Evolutionary conservation across 805 yeast species (phyloP).

Genomic region (Starmera dryadoides): DNA sequence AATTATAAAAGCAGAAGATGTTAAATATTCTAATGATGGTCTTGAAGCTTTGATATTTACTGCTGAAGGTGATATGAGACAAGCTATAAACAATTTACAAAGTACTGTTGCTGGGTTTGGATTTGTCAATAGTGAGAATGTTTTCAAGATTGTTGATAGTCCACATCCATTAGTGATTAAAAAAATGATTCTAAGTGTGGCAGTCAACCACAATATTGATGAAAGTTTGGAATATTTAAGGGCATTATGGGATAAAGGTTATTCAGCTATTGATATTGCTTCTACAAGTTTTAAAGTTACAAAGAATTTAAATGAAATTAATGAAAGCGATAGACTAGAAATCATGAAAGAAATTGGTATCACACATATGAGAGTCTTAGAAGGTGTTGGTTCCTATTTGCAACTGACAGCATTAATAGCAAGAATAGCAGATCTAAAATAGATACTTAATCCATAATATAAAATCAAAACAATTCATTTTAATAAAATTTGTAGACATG

Average conservation of each 20-base stretch:
- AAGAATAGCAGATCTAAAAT: conserved; percentile 25
- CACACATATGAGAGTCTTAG: conserved; percentile 85
- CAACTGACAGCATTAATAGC: conserved; percentile 84
- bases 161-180: conserved; percentile 89
- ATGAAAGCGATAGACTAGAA: conserved; percentile 65
- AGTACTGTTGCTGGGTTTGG: conserved; percentile 93
- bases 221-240: conserved; percentile 57
- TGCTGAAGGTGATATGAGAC: conserved; percentile 99
- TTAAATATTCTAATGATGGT: conserved; percentile 82
- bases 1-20: conserved; percentile 60
- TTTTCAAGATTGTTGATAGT: conserved; percentile 90
- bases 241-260: conserved; percentile 81
- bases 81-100: conserved; percentile 90
- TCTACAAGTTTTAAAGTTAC: conserved; percentile 86
- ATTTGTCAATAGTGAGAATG: conserved; percentile 85
- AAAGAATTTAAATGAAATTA: conserved; percentile 61
- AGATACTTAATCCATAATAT: no score
- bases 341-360: conserved; percentile 83
- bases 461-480: no score
- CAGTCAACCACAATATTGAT: conserved; percentile 44
- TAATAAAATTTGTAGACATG: no score
- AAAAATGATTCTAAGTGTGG: conserved; percentile 52
- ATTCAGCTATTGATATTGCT: conserved; percentile 87
- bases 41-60: conserved; percentile 88
- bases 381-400: conserved; percentile 84